Percentiles rank a stretch among this genome's conserved stretches.
Conservation (phyloP, 2,329 filamentous ascomycete species). For the Beauveria varroae region DNA sequence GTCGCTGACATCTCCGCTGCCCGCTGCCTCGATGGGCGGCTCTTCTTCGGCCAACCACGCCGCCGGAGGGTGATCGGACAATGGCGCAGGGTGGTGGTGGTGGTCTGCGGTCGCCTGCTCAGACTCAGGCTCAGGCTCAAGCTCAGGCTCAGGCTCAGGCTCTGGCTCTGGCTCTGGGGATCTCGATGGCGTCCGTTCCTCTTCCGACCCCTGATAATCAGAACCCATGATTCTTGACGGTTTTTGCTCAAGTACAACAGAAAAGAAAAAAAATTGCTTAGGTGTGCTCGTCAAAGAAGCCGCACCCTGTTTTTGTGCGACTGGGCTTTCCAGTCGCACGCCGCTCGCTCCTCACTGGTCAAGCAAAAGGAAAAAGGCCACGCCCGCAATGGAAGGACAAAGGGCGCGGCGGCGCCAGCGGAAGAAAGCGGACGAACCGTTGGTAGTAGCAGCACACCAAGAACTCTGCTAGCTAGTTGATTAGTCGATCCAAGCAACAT, state of each 20-base stretch:
- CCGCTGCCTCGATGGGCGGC: constrained; percentile 2
- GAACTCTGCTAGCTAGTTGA: neutral
- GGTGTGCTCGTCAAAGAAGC: neutral
- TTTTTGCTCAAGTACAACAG: neutral
- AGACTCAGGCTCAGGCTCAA: neutral
- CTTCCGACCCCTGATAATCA: neutral
- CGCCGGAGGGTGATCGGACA: neutral
- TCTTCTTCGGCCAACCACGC: constrained; percentile 1
- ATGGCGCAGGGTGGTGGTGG: no score
- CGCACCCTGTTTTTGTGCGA: neutral
- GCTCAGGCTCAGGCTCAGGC: no score
- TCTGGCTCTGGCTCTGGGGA: neutral
- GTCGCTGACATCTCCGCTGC: constrained; percentile 6
- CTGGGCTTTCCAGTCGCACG: neutral
- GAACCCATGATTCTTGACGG: neutral
- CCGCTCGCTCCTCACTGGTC: neutral
- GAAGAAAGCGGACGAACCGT: neutral
- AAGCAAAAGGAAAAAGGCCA: neutral
- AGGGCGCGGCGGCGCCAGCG: neutral
- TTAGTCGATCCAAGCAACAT: neutral
- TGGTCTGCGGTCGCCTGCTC: neutral
- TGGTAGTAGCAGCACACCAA: neutral
- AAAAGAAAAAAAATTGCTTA: no score
- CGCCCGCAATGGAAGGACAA: neutral
- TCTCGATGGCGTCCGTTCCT: neutral